These are phyloP conservation scores for Psilocybe sp. DNA, from an alignment of 768 basidiomycete species.

Conservation along the genomic window DNA sequence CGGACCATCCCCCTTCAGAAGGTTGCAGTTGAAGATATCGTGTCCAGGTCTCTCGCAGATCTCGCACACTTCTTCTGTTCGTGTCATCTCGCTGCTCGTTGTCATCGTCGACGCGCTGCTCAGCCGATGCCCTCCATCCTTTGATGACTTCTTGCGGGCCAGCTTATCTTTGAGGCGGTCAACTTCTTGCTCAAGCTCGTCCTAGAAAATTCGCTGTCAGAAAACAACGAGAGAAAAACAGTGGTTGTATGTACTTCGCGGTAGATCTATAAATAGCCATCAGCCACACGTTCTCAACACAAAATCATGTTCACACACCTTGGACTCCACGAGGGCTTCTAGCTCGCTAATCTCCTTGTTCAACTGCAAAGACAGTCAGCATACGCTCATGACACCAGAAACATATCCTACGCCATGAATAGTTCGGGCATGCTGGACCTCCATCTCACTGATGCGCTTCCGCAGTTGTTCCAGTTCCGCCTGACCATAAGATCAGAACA, in stretches of 20 bases:
- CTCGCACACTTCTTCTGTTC: slow-evolving; percentile 59
- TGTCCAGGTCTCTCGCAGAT: slow-evolving; percentile 85
- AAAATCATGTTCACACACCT: slow-evolving; percentile 44
- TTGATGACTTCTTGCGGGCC: slow-evolving; percentile 59
- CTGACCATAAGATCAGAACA: slow-evolving; percentile 26
- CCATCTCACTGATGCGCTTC: slow-evolving; percentile 64
- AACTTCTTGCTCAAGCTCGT: slow-evolving; percentile 84
- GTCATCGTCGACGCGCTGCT: slow-evolving; percentile 22
- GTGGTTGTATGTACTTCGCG: slow-evolving; percentile 52
- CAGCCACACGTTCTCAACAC: background rate
- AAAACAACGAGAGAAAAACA: background rate
- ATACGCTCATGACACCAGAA: background rate
- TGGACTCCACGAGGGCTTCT: slow-evolving; percentile 90
- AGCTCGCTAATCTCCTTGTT: slow-evolving; percentile 92
- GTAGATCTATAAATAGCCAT: slow-evolving; percentile 57
- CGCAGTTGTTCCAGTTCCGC: slow-evolving; percentile 66
- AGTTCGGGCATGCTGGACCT: slow-evolving; percentile 71
- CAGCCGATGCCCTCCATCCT: slow-evolving; percentile 29
- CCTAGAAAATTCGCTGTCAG: slow-evolving; percentile 35
- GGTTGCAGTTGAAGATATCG: slow-evolving; percentile 81
- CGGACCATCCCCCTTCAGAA: slow-evolving; percentile 55
- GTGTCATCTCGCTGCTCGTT: slow-evolving; percentile 19
- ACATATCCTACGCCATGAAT: slow-evolving; percentile 57
- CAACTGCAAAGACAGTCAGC: slow-evolving; percentile 45
- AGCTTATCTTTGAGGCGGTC: slow-evolving; percentile 75